phyloP scores from a whole-genome alignment of 495 filamentous ascomycete species.

The Friedmanniomyces endolithicus region DNA sequence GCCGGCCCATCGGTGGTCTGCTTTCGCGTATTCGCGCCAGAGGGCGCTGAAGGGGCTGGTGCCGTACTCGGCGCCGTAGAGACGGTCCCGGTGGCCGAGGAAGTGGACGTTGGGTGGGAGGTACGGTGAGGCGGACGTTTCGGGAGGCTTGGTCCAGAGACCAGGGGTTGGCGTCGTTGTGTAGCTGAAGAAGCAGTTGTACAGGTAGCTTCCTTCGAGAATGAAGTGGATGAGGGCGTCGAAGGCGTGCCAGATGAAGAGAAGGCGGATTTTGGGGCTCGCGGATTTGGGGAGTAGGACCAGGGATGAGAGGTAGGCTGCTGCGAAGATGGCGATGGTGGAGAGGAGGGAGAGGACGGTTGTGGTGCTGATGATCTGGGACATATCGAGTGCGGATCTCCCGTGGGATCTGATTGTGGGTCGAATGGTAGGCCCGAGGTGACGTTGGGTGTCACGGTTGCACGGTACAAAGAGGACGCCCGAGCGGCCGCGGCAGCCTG shows the following conservation, averaged over 20 bases:
- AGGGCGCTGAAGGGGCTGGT: constrained; percentile 51
- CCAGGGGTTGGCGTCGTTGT: constrained; percentile 22
- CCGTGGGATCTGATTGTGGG: not conserved
- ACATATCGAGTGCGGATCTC: not conserved
- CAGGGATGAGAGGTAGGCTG: constrained; percentile 38
- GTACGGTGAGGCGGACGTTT: constrained; percentile 18
- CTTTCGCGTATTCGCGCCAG: constrained; percentile 90
- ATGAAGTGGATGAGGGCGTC: constrained; percentile 79
- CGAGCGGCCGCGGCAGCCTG: no score
- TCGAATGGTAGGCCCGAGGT: not conserved
- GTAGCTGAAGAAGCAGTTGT: constrained; percentile 79
- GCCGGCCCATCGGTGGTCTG: constrained; percentile 69
- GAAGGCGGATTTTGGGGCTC: constrained; percentile 42
- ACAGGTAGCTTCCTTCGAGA: constrained; percentile 83
- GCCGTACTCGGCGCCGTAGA: constrained; percentile 65
- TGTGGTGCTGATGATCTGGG: constrained; percentile 32
- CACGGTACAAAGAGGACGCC: no score
- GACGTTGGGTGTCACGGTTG: no score
- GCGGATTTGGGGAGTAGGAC: constrained; percentile 38
- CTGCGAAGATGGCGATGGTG: constrained; percentile 41
- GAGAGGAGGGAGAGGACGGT: constrained; percentile 43
- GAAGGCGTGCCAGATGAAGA: constrained; percentile 94
- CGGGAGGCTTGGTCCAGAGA: constrained; percentile 6
- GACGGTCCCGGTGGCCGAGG: constrained; percentile 39
- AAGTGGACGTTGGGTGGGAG: constrained; percentile 38